phyloP scores from a whole-genome alignment of 2,329 filamentous ascomycete genomes.

The Pyrenophora tritici-repentis region DNA sequence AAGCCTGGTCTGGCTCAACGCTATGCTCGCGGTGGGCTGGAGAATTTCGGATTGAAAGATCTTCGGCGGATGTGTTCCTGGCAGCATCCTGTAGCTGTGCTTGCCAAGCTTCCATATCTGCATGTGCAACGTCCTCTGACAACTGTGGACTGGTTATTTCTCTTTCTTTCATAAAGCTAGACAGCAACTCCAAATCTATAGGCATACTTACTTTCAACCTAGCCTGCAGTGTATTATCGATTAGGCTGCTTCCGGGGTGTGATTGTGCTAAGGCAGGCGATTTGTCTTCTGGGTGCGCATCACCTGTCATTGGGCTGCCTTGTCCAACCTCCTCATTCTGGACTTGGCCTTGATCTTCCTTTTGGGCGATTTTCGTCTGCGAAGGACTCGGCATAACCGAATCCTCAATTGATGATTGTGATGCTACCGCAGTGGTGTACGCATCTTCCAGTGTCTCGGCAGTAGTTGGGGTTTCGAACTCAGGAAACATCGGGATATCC shows the following conservation, averaged over 20 bases:
- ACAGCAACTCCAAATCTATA: too few species aligned
- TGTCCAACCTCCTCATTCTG: background rate
- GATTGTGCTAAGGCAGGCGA: background rate
- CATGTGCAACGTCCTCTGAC: background rate
- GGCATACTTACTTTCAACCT: too few species aligned
- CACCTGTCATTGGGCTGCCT: background rate
- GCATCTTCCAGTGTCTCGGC: too few species aligned
- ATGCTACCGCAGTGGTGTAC: too few species aligned
- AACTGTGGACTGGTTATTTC: background rate
- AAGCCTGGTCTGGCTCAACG: background rate
- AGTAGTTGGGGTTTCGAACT: too few species aligned
- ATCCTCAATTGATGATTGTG: too few species aligned
- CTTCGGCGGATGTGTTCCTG: background rate
- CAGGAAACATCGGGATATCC: background rate
- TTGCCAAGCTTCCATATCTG: background rate
- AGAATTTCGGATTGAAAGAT: background rate
- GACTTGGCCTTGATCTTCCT: too few species aligned
- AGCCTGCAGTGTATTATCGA: too few species aligned
- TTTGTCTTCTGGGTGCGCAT: background rate
- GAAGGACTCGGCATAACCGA: too few species aligned
- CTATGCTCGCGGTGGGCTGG: background rate
- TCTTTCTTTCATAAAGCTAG: background rate
- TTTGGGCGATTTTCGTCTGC: too few species aligned
- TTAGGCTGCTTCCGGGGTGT: too few species aligned
- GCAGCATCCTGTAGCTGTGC: constrained; percentile 1